Percentiles rank a stretch among this genome's conserved stretches.
Conservation (phyloP, 1,284 basidiomycete species). For the Gymnopus androsaceus region DNA sequence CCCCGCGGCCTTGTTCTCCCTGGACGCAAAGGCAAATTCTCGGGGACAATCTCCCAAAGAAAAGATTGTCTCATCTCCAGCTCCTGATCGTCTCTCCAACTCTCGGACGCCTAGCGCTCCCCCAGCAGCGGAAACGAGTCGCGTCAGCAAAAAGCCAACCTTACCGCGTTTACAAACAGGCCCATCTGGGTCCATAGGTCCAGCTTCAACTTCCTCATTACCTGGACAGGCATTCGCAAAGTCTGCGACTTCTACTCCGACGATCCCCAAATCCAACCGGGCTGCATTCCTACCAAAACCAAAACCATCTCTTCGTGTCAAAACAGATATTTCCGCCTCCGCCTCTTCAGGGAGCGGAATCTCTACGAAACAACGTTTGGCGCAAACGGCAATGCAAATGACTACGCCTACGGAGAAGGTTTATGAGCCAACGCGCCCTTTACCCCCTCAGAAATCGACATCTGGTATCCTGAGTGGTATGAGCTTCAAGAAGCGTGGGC, state of each 20-base stretch:
- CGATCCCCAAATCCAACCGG: neutral
- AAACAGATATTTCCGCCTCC: neutral
- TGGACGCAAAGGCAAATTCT: neutral
- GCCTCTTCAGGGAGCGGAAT: slow-evolving; percentile 15
- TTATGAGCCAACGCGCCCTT: neutral
- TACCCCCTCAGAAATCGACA: neutral
- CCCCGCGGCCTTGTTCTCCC: neutral
- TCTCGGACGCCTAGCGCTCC: too few species aligned
- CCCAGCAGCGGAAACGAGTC: neutral
- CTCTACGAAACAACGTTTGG: slow-evolving; percentile 15
- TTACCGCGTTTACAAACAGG: neutral
- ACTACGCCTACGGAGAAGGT: slow-evolving; percentile 10
- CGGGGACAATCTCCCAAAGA: neutral
- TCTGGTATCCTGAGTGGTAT: neutral
- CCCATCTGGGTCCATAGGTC: neutral
- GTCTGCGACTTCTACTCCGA: slow-evolving; percentile 8
- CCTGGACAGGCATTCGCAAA: neutral
- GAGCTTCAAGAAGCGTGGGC: slow-evolving; percentile 11
- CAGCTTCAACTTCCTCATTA: neutral
- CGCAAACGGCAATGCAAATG: slow-evolving; percentile 5
- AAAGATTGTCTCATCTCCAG: neutral
- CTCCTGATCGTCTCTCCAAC: neutral
- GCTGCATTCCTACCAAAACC: neutral
- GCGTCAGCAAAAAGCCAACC: slow-evolving; percentile 4
- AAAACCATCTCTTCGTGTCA: neutral